Conservation (phyloP, 2,329 filamentous ascomycete species). For the Aureobasidium sp. region DNA sequence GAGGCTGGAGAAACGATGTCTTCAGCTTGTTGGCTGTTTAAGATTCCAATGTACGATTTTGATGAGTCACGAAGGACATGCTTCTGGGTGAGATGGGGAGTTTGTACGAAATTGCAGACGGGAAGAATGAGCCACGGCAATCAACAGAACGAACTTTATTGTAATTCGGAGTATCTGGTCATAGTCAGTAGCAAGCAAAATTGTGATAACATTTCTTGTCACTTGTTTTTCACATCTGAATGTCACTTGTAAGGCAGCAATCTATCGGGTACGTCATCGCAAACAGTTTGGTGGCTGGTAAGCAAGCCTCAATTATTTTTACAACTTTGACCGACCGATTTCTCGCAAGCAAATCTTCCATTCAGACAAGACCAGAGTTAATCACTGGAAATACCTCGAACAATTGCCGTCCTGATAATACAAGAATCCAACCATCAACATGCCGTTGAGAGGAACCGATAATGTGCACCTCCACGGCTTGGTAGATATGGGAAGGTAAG, state of each 20-base stretch:
- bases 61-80: constrained; percentile 2
- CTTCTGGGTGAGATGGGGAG: background rate
- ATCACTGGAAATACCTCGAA: too few species aligned
- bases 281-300: background rate
- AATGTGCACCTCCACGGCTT: constrained; percentile 11
- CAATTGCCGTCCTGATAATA: background rate
- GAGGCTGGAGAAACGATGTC: constrained; percentile 79
- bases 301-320: background rate
- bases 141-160: background rate
- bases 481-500: constrained; percentile 16
- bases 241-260: background rate
- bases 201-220: background rate
- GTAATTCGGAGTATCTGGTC: background rate
- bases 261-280: background rate
- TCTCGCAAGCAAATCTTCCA: background rate
- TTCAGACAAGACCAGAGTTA: background rate
- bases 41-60: background rate
- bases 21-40: constrained; percentile 45
- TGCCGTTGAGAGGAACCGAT: background rate
- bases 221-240: background rate
- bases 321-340: background rate
- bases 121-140: background rate
- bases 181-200: background rate
- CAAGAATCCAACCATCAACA: background rate
- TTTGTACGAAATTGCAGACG: background rate